Evolutionary conservation across 2,329 filamentous ascomycete species (phyloP), one percentile per base, ranked within the genome.

Genomic region (Hymenoscyphus scutula): DNA sequence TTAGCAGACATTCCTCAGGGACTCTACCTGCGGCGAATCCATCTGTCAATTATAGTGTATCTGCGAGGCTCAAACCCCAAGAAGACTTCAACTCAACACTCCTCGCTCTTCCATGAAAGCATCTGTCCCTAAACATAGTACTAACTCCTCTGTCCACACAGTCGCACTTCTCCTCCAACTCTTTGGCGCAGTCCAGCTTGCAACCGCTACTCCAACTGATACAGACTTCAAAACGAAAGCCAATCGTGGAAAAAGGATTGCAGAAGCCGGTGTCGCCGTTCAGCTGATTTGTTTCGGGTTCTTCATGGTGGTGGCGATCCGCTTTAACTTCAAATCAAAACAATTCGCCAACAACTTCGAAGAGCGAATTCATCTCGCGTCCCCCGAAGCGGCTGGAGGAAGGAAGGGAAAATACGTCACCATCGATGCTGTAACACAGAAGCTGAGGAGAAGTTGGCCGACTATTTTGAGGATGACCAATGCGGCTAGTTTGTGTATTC

Each of bases 211-310:
- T 32, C 58, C 70, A 0, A 75, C 70, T 2, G 72, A 75, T 10
- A 8, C 65, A 0, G 68, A 77, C 53, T 74, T 74, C 5, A 32
- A 58, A 0, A 60, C 71, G 2, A 75, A 74, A 65, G 61, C 77
- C 13, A 64, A 76, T 23, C 65, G 57, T 17, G 78, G 77, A 13
- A 78, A 76, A 62, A 62, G 71, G 7, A 73, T 80, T 37, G 78
- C 78, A 1, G 68, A 77, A 19, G 68, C 70, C 3, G 78, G 78
- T n/a, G 76, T 79, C 6, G 72, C 72, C n/a, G 62, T 79, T 1
- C 79, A 82, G 62, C 72, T 82, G 13, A 68, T 67, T 0, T 79
- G 77, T 1, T 82, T 82, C 62, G 79, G 79, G 0, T 70, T 82
- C 2, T 82, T 82, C 61, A 75, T 74, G 4, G 61, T 82, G 29